phyloP scores from a whole-genome alignment of 2,329 filamentous ascomycete genomes.

The Chaetomium sp. region DNA sequence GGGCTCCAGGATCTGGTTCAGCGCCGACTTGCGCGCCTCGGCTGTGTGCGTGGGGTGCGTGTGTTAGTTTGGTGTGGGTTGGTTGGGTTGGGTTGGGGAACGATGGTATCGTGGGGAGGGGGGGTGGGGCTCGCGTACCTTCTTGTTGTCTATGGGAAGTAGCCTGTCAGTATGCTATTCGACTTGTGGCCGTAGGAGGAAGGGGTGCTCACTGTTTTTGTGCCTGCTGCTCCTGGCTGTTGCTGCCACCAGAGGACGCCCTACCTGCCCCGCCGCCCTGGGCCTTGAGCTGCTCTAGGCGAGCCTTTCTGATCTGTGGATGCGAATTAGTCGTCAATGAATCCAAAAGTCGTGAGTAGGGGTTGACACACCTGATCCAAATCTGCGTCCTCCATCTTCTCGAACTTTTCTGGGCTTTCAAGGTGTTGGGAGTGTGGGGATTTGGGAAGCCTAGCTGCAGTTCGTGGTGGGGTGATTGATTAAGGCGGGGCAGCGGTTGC shows the following conservation, averaged over 20 bases:
- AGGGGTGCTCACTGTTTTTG: conserved; percentile 60
- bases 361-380: conserved; percentile 40
- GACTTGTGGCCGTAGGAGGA: neutral
- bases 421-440: conserved; percentile 4
- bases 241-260: conserved; percentile 46
- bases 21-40: conserved; percentile 74
- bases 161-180: neutral
- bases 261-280: conserved; percentile 50
- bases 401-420: neutral
- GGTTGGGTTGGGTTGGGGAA: too few relatives aligned
- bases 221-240: conserved; percentile 62
- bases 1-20: conserved; percentile 91
- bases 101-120: neutral
- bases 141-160: conserved; percentile 47
- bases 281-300: conserved; percentile 89
- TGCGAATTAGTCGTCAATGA: neutral
- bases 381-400: conserved; percentile 44
- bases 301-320: conserved; percentile 80
- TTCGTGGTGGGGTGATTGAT: conserved; percentile 28
- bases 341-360: neutral
- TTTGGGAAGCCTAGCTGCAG: conserved; percentile 1
- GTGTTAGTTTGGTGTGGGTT: neutral
- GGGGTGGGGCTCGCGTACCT: conserved; percentile 40
- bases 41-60: conserved; percentile 43
- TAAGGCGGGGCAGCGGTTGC: neutral